Conservation (phyloP, 2,329 filamentous ascomycete species). For the Pyrenophora tritici-repentis region DNA sequence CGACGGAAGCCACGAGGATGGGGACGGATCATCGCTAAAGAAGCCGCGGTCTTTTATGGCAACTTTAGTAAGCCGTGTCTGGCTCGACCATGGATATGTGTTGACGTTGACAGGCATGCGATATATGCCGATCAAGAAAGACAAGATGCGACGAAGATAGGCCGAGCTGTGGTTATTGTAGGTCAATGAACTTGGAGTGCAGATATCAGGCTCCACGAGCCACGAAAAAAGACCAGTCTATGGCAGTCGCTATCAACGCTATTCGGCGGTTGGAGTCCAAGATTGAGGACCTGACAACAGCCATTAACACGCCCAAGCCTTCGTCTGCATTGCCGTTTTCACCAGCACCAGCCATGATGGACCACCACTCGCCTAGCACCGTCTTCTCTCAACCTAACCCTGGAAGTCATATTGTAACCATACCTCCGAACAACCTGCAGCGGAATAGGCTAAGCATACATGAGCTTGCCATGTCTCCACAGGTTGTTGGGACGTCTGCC, state of each 20-base stretch:
- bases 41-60: conserved; percentile 46
- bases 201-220: conserved; percentile 59
- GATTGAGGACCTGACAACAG: conserved; percentile 55
- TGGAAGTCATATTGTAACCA: conserved; percentile 13
- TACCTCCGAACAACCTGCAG: conserved; percentile 14
- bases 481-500: conserved; percentile 30
- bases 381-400: conserved; percentile 39
- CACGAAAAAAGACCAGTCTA: conserved; percentile 60
- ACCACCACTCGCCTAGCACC: conserved; percentile 35
- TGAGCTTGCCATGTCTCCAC: conserved; percentile 35
- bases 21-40: conserved; percentile 36
- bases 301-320: conserved; percentile 32
- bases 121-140: conserved; percentile 59
- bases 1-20: conserved; percentile 31
- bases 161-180: conserved; percentile 58
- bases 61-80: conserved; percentile 31
- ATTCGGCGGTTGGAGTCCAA: conserved; percentile 59
- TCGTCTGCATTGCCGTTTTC: conserved; percentile 10
- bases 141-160: conserved; percentile 61
- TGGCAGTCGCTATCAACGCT: conserved; percentile 60
- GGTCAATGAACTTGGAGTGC: conserved; percentile 55
- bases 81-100: background rate
- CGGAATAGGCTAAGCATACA: conserved; percentile 28
- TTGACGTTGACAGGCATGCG: conserved; percentile 53
- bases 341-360: conserved; percentile 20